Percentiles rank a stretch among this genome's conserved stretches.
Conservation (phyloP, 1,284 basidiomycete genomes). For the Ustilago shanxiensis region DNA sequence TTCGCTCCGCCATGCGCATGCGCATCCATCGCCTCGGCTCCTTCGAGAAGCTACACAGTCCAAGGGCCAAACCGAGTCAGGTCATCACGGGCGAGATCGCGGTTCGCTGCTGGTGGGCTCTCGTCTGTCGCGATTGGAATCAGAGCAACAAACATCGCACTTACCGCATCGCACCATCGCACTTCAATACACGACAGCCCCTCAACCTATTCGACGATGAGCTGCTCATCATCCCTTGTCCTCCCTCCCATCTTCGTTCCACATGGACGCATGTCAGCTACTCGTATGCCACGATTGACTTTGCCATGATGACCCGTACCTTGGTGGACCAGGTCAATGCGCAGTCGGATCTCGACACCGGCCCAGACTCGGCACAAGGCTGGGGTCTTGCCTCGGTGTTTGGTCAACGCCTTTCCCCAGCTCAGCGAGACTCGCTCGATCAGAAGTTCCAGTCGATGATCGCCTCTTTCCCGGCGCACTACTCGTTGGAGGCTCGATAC, state of each 20-base stretch:
- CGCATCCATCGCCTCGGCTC: slow-evolving; percentile 42
- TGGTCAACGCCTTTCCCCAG: slow-evolving; percentile 28
- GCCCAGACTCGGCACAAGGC: slow-evolving; percentile 14
- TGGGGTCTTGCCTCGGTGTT: slow-evolving; percentile 41
- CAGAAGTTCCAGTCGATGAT: slow-evolving; percentile 38
- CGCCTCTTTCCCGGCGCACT: slow-evolving; percentile 39
- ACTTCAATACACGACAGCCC: slow-evolving; percentile 43
- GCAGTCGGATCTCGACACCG: slow-evolving; percentile 26
- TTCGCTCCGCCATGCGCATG: slow-evolving; percentile 50
- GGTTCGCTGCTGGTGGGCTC: slow-evolving; percentile 47
- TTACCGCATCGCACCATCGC: slow-evolving; percentile 36
- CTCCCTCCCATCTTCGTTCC: slow-evolving; percentile 33
- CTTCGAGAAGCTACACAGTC: slow-evolving; percentile 22
- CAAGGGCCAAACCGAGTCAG: slow-evolving; percentile 1
- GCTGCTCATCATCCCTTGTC: slow-evolving; percentile 23
- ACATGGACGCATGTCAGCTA: slow-evolving; percentile 49
- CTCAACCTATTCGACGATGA: slow-evolving; percentile 49
- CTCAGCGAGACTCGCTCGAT: slow-evolving; percentile 40
- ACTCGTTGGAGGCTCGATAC: slow-evolving; percentile 41
- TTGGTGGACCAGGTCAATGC: slow-evolving; percentile 45
- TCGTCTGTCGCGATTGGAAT: slow-evolving; percentile 40
- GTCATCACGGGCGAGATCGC: slow-evolving; percentile 38
- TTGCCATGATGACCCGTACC: slow-evolving; percentile 39
- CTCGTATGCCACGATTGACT: slow-evolving; percentile 34
- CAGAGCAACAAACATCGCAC: slow-evolving; percentile 33